Evolutionary conservation across 2,329 filamentous ascomycete species (phyloP), one percentile per base, ranked within the genome.

Genomic region (Colletotrichum gigasporum): DNA sequence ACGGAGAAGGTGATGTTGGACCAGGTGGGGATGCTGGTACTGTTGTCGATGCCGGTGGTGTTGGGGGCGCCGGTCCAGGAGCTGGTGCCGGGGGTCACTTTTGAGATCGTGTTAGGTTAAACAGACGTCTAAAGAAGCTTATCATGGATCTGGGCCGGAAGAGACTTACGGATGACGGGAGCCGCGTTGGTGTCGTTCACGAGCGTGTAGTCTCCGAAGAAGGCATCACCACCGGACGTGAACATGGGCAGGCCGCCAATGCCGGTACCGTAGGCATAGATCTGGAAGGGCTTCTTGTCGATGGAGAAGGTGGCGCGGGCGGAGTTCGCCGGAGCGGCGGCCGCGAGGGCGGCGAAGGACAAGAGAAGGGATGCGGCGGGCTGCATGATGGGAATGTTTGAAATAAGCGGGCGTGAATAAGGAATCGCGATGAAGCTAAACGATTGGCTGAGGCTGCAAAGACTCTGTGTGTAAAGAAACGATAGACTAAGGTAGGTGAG

Each of bases 191-290:
- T 22, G 41, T 64, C 48, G 34, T 64, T 64, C 39, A 61, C 37
- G 47, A 47, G 48, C 39, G 32, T 44, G 34, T 61, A 12, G 41
- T 64, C 41, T 7, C 61, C 55, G 8, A 61, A 30, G 56, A 11
- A 64, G 18, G 55, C 61, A 18, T 61, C 61, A 74, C 71, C 68
- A 16, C 69, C 65, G 12, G 65, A 63, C 30, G 68, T 70, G 57
- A 73, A 70, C 18, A 74, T 20, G 7, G 68, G 59, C 3, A 70
- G 64, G 6, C 72, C 71, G 6, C 70, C 62, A 45, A 74, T 72
- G 12, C 67, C 67, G 5, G 52, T 14, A 18, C 72, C 71, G 48
- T 73, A 74, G 50, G 70, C 72, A 37, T 72, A 74, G 8, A 73
- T 57, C n/a, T 67, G 59, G 55, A 74, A 74, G 3, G 48, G 61